Evolutionary conservation across 805 yeast genomes (phyloP).

Genomic region (Lipomyces chichibuensis): DNA sequence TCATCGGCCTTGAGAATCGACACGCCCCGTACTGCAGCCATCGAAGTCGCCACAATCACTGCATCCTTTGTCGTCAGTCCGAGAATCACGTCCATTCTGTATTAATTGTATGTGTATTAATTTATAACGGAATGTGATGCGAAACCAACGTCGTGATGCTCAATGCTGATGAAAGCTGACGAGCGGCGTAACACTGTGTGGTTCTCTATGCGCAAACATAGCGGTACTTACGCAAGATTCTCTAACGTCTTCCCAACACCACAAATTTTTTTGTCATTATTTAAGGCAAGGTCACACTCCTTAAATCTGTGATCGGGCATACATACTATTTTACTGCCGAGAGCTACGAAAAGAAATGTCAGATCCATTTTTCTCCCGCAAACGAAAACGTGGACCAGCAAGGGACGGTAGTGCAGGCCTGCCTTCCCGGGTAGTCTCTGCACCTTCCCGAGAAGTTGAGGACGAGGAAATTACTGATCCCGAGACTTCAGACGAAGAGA

Average conservation of each 20-base stretch:
- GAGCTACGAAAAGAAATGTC: constrained; percentile 20
- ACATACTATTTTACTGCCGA: background rate
- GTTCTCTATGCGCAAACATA: background rate
- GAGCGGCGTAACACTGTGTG: background rate
- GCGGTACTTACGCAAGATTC: constrained; percentile 2
- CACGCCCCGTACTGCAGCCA: constrained; percentile 89
- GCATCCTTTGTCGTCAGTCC: constrained; percentile 82
- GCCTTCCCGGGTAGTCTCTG: background rate
- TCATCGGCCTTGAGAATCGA: constrained; percentile 77
- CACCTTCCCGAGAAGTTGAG: constrained; percentile 8
- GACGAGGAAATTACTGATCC: constrained; percentile 39
- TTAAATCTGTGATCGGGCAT: background rate
- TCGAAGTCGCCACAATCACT: constrained; percentile 90
- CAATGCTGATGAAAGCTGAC: background rate
- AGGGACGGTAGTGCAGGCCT: constrained; percentile 6
- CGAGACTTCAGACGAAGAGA: constrained; percentile 26
- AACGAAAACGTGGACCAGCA: constrained; percentile 27
- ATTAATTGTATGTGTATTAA: background rate
- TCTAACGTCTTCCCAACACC: constrained; percentile 5
- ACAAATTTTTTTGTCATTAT: background rate
- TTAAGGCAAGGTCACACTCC: background rate
- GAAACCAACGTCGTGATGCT: background rate
- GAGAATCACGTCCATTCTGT: constrained; percentile 79
- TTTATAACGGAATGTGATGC: background rate
- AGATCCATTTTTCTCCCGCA: constrained; percentile 34